These are phyloP conservation scores for Candida anutae DNA, from an alignment of 1,139 yeast species.

Conservation along the genomic window DNA sequence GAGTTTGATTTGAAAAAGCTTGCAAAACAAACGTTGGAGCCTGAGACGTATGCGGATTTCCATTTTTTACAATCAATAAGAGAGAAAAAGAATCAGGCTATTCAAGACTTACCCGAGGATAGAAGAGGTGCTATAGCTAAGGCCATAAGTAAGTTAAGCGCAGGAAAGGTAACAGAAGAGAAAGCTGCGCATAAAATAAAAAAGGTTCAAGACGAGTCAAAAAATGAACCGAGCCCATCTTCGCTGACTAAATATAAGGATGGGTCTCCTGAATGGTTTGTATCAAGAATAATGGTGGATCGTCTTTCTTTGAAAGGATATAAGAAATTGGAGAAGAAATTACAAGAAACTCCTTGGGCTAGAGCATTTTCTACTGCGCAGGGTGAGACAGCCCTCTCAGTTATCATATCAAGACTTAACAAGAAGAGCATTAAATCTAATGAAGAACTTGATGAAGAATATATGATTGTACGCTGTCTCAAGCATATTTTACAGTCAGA, in stretches of 20 bases:
- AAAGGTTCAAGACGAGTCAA: conserved; percentile 1
- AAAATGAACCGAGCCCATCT: neutral
- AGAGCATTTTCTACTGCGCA: conserved; percentile 28
- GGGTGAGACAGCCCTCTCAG: conserved; percentile 40
- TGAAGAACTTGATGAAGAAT: conserved; percentile 39
- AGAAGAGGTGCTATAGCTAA: neutral
- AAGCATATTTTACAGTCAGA: conserved; percentile 23
- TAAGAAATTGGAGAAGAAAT: conserved; percentile 27
- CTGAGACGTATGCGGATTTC: conserved; percentile 2
- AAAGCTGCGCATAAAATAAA: neutral
- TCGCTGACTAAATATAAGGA: conserved; percentile 22
- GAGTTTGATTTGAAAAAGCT: conserved; percentile 25
- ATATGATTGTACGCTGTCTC: conserved; percentile 30
- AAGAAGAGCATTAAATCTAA: conserved; percentile 38
- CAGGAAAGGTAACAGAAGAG: neutral
- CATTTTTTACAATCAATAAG: neutral
- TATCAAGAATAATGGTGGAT: conserved; percentile 28
- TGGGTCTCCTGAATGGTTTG: conserved; percentile 40
- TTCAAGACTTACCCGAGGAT: conserved; percentile 7
- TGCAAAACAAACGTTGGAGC: conserved; percentile 9
- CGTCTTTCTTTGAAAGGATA: conserved; percentile 27
- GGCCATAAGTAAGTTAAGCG: neutral
- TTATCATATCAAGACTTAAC: conserved; percentile 30
- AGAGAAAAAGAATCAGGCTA: conserved; percentile 4
- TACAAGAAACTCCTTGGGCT: conserved; percentile 25